Base-by-base conservation (phyloP, 164 flowering plant genomes). In the Tinospora cordifolia region DNA sequence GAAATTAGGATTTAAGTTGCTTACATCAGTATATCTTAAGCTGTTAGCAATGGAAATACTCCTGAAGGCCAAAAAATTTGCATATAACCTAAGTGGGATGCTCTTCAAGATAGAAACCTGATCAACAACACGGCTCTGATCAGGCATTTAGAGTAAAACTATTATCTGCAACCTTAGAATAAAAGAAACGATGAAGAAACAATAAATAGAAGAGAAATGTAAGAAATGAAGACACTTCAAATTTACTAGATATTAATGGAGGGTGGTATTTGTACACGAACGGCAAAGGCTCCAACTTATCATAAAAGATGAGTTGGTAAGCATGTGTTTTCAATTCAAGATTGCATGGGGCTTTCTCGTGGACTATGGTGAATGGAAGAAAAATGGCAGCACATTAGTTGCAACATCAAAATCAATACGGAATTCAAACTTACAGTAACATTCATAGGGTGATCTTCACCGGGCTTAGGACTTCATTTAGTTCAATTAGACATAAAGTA, bases 71-170 rank as follows among this genome's bases (percentile, higher is more conserved):
- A 76, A 63, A 62, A 63, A 76, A 68, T 72, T 81, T 21, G 76
- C 83, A 58, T 68, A 74, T 22, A 78, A 40, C 22, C 81, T 71
- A 59, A 81, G 39, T 6, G 81, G 83, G 41, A 72, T 69, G 76
- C 83, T 81, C 72, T 78, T 81, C 74, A 81, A 67, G 51, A 81
- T 63, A 46, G 81, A 71, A 10, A 78, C 83, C 83, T 80, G 72
- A 41, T 47, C 60, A 54, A 54, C n/a, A 25, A 54, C 60, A 54
- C 8, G 2, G n/a, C 24, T 15, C 4, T n/a, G 60, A 2, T 51
- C 19, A 51, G 60, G 47, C 47, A 9, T 41, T 14, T 2, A 51
- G 19, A 0, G 22, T 4, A 51, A 51, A 51, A 51, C 19, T 19
- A 51, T 54, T 15, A n/a, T 19, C 19, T 9, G 6, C 6, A n/a